Base-by-base conservation (phyloP, 345 rosid genomes). In the Lagerstroemia speciosa region DNA sequence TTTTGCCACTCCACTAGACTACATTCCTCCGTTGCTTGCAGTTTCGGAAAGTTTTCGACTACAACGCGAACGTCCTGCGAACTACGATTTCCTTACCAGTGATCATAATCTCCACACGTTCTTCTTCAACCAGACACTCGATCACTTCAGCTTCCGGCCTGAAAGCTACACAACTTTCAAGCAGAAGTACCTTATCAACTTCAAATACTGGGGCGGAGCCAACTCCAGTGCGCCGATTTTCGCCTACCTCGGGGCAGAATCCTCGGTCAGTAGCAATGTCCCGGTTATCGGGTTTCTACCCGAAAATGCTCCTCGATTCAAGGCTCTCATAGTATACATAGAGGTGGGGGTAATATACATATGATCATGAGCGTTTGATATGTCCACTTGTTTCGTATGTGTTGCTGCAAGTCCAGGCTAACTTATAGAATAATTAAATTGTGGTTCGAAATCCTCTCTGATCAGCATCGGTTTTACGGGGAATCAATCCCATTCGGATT, bases 391-490 rank as follows among this genome's bases (percentile, higher is more conserved):
- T n/a, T n/a, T n/a, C n/a, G n/a, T n/a, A n/a, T 67, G 22, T 29
- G 34, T 22, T 48, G n/a, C n/a, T n/a, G n/a, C n/a, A n/a, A n/a
- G n/a, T n/a, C n/a, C n/a, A n/a, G n/a, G n/a, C n/a, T n/a, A n/a
- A n/a, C n/a, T n/a, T n/a, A n/a, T n/a, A n/a, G n/a, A n/a, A n/a
- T n/a, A n/a, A 24, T 61, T 3, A n/a, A n/a, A n/a, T n/a, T n/a
- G n/a, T n/a, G n/a, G n/a, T n/a, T n/a, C n/a, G n/a, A n/a, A n/a
- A n/a, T n/a, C n/a, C n/a, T n/a, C n/a, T n/a, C n/a, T n/a, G n/a
- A n/a, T 58, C 81, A 85, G 89, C 86, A 85, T 70, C 79, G 89
- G 27, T 85, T 75, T 72, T 83, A 83, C 61, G 89, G 89, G 9
- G 69, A 79, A 64, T 75, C 83, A 0, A 77, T 85, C 69, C 89